phyloP scores from a whole-genome alignment of 805 yeast genomes.

The Saccharomycopsis sp. region DNA sequence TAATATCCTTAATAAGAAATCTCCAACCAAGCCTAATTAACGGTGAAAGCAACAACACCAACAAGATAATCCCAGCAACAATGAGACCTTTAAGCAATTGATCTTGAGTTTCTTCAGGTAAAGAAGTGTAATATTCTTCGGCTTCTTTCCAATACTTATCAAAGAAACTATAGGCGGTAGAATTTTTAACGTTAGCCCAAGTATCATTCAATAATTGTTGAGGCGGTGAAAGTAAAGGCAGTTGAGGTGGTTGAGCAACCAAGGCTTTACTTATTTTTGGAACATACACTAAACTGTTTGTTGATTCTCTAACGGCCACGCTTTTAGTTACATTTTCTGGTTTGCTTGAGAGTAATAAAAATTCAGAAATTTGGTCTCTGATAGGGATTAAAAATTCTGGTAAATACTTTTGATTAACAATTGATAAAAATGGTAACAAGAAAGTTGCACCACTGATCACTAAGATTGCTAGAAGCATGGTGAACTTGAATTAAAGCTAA shows the following conservation, averaged over 20 bases:
- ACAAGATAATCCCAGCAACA: not conserved
- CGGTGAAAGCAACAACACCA: slow-evolving; percentile 3
- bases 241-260: not conserved
- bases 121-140: slow-evolving; percentile 7
- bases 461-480: slow-evolving; percentile 18
- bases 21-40: not conserved
- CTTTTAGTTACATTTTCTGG: not conserved
- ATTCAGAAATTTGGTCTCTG: slow-evolving; percentile 7
- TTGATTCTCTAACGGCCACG: not conserved
- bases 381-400: slow-evolving; percentile 13
- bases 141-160: not conserved
- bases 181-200: not conserved
- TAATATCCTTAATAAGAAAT: slow-evolving; percentile 10
- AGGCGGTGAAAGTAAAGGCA: no score
- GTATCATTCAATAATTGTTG: not conserved
- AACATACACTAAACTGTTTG: not conserved
- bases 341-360: slow-evolving; percentile 2
- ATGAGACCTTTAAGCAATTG: not conserved
- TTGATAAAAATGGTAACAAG: slow-evolving; percentile 18
- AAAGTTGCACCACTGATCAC: slow-evolving; percentile 18
- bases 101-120: slow-evolving; percentile 8
- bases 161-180: not conserved
- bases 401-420: slow-evolving; percentile 13
- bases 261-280: not conserved
- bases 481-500: not conserved